Conservation (phyloP, 2,329 filamentous ascomycete species). For the Passalora sequoiae region DNA sequence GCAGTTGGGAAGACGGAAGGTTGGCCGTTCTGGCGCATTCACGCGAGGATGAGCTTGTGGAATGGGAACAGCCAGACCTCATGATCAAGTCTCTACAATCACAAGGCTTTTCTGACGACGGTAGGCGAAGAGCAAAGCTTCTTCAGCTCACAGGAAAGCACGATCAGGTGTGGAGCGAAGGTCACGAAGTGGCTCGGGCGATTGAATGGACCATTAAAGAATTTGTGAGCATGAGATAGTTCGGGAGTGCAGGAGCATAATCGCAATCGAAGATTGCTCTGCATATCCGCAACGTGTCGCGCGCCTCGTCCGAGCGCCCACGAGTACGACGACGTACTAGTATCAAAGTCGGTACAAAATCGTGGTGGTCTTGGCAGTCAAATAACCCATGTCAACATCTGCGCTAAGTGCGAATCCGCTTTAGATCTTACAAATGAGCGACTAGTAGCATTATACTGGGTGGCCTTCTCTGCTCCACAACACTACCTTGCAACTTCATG, state of each 20-base stretch:
- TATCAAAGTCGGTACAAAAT: too few relatives aligned
- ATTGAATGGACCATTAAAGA: conserved; percentile 26
- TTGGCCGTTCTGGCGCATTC: conserved; percentile 45
- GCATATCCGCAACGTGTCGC: too few relatives aligned
- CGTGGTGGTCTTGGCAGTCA: too few relatives aligned
- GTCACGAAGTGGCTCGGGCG: conserved; percentile 50
- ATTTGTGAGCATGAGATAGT: conserved; percentile 11
- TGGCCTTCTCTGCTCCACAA: too few relatives aligned
- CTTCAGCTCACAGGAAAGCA: conserved; percentile 55
- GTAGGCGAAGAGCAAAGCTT: conserved; percentile 34
- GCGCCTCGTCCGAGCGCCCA: too few relatives aligned
- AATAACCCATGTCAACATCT: too few relatives aligned
- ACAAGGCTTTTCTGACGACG: conserved; percentile 36
- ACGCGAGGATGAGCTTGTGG: conserved; percentile 46
- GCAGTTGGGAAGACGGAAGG: conserved; percentile 38
- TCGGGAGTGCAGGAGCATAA: too few relatives aligned
- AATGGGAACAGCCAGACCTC: conserved; percentile 53
- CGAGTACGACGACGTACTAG: too few relatives aligned
- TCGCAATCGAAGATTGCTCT: too few relatives aligned
- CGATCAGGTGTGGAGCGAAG: conserved; percentile 60
- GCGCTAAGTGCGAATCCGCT: too few relatives aligned
- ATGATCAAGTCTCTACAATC: conserved; percentile 50
- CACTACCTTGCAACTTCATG: conserved; percentile 9
- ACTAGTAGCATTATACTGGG: too few relatives aligned
- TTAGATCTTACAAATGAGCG: too few relatives aligned